These are phyloP conservation scores for Pestalotiopsis sp. DNA, from an alignment of 2,329 filamentous ascomycete genomes.

Conservation along the genomic window DNA sequence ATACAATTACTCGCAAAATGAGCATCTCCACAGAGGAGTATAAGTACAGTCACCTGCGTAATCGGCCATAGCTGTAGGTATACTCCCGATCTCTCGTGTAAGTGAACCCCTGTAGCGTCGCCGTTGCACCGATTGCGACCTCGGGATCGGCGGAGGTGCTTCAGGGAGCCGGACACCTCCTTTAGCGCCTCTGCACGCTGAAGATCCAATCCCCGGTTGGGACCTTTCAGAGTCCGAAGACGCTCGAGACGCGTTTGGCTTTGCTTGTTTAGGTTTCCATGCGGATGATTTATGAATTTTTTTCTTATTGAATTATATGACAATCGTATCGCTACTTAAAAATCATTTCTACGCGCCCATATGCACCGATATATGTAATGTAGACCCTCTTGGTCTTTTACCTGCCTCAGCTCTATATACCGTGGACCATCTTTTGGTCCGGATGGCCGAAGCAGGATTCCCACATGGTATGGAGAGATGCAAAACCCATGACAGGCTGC, in stretches of 20 bases:
- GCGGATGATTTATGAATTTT: too few relatives aligned
- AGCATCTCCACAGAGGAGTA: not conserved
- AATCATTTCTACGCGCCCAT: too few relatives aligned
- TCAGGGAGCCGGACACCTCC: not conserved
- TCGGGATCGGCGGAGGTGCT: not conserved
- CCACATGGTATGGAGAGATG: not conserved
- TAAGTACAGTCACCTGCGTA: not conserved
- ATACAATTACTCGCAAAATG: too few relatives aligned
- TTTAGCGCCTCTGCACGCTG: not conserved
- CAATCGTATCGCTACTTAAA: too few relatives aligned
- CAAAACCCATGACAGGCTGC: not conserved
- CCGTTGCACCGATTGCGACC: not conserved
- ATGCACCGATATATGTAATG: too few relatives aligned
- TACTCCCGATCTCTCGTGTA: conserved; percentile 5
- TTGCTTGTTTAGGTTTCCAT: too few relatives aligned
- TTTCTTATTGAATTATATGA: too few relatives aligned
- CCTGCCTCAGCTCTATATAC: too few relatives aligned
- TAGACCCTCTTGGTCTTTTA: too few relatives aligned
- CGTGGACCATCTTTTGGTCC: too few relatives aligned
- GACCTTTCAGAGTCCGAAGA: not conserved
- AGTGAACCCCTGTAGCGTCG: not conserved
- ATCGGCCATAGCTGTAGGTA: conserved; percentile 7
- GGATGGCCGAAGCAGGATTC: too few relatives aligned
- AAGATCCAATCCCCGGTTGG: not conserved
- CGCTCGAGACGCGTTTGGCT: not conserved